Percentiles rank a stretch among this genome's conserved stretches.
These are phyloP conservation scores for Lithospermum erythrorhizon DNA, from an alignment of 257 asterid species.

Conservation along the genomic window DNA sequence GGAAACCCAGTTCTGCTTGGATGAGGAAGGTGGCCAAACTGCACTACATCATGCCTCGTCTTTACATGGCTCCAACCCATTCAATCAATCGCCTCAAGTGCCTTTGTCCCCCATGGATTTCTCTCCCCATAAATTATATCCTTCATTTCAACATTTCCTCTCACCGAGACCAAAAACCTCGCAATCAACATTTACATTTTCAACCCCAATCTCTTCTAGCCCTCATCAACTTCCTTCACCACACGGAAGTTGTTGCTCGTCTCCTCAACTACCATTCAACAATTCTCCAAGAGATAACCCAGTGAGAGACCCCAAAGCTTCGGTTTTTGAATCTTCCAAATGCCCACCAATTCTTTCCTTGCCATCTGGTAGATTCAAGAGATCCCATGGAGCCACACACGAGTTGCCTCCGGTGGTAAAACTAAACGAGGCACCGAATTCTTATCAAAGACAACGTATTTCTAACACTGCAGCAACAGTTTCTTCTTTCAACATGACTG, in stretches of 20 bases:
- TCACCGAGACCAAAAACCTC: conserved; percentile 1
- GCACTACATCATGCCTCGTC: background rate
- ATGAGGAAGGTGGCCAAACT: background rate
- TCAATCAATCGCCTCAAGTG: background rate
- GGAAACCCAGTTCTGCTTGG: background rate
- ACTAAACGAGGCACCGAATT: background rate
- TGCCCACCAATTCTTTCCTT: conserved; percentile 24
- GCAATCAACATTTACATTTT: background rate
- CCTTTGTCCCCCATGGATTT: background rate
- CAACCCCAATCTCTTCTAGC: background rate
- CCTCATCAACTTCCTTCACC: background rate
- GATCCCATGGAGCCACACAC: conserved; percentile 10
- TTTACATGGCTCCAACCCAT: background rate
- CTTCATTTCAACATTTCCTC: conserved; percentile 2
- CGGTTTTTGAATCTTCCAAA: conserved; percentile 6
- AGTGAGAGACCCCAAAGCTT: background rate
- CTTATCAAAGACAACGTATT: conserved; percentile 1
- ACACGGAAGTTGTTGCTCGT: background rate
- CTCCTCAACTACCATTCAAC: conserved; percentile 4
- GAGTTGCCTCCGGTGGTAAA: conserved; percentile 11
- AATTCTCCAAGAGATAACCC: background rate
- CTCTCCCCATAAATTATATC: background rate
- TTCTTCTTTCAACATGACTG: conserved; percentile 10
- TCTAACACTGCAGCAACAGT: conserved; percentile 15
- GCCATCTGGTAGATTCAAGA: conserved; percentile 8